Base-by-base conservation (phyloP, 352 stramenopile genomes). In the Pythium coloratum region DNA sequence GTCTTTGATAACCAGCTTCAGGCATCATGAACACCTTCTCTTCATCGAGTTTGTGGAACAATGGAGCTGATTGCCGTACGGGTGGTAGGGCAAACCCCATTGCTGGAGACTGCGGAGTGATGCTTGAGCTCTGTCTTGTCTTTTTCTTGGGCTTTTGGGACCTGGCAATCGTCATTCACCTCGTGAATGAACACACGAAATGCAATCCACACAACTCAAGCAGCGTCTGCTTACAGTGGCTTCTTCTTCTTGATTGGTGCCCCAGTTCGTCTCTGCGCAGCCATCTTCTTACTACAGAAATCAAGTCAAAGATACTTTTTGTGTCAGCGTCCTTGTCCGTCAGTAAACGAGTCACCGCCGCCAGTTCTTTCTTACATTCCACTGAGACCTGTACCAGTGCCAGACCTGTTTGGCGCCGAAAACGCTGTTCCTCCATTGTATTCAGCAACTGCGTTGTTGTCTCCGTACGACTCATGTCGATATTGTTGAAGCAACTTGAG, bases 31-130 rank as follows among this genome's bases (percentile, higher is more conserved):
- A 26, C 34, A 10, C 20, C 40, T 20, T 34, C 13, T 0, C 46
- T 5, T 50, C 24, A 44, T 53, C 18, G 13, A 59, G 53, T 36
- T 64, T 72, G 34, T 72, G 66, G 18, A 72, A 72, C 2, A 72
- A 38, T 3, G 59, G 3, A 7, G 40, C 50, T 6, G 26, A 49
- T 36, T 42, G 58, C 16, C 58, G 40, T 2, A 72, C 66, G 6
- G 66, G 66, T 10, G 66, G 66, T 0, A 72, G 26, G 3, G 64
- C 40, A 28, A 66, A 64, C n/a, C 50, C 57, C 1, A 30, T 24
- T 1, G 30, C 14, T 4, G 49, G 9, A 13, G 40, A 24, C 30
- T 40, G 38, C 18, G 8, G 12, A 5, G 47, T 28, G 54, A 28
- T 26, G 1, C 32, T 46, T 20, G 8, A 14, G 6, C 3, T 38